These are phyloP conservation scores for Salvia sclarea DNA, from an alignment of 305 asterid species.

Conservation along the genomic window DNA sequence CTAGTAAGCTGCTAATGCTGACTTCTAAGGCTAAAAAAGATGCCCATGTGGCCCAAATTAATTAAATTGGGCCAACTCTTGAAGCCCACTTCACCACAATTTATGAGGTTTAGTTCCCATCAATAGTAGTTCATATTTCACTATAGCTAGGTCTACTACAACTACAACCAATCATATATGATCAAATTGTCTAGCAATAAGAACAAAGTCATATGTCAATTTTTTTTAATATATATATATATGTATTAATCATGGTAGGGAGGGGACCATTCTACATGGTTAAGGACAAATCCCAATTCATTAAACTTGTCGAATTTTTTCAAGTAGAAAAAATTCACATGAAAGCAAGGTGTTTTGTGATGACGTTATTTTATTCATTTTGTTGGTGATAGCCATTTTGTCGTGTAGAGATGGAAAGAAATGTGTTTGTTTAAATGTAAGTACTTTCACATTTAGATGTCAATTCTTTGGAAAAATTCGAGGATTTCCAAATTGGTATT, in stretches of 20 bases:
- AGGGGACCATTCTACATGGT: background rate
- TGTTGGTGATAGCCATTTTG: slow-evolving; percentile 8
- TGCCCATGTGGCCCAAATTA: background rate
- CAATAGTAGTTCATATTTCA: background rate
- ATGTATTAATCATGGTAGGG: background rate
- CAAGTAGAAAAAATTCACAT: too few species aligned
- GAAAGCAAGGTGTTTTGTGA: too few species aligned
- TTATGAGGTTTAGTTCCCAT: background rate
- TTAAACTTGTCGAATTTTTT: background rate
- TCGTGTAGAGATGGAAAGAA: background rate
- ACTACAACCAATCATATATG: background rate
- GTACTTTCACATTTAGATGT: background rate
- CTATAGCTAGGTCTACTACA: background rate
- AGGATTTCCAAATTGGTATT: background rate
- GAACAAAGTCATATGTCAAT: background rate
- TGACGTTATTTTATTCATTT: background rate
- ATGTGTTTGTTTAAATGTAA: background rate
- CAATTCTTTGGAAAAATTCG: background rate
- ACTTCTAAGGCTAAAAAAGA: too few species aligned
- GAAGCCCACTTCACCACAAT: background rate
- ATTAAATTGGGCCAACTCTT: background rate
- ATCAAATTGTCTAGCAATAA: background rate
- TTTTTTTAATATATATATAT: too few species aligned
- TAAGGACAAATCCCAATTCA: background rate
- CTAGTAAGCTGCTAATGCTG: too few species aligned